phyloP scores from a whole-genome alignment of 2,329 filamentous ascomycete species.

The Pseudocercospora vitis region DNA sequence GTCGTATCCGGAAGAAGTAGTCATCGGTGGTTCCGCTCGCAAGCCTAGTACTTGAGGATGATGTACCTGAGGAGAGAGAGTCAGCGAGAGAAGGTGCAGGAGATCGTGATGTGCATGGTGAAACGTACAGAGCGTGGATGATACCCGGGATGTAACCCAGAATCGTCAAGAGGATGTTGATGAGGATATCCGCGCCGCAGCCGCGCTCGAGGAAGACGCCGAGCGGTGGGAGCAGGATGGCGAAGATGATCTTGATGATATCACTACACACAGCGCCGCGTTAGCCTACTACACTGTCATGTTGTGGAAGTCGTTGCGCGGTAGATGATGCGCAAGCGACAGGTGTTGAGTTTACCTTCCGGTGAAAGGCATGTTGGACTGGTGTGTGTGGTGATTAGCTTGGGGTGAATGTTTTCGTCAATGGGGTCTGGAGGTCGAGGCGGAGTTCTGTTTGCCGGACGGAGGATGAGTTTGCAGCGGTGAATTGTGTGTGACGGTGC shows the following conservation, averaged over 20 bases:
- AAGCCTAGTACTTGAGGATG: slow-evolving; percentile 77
- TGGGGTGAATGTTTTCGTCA: not conserved
- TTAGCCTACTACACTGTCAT: slow-evolving; percentile 21
- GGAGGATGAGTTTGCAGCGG: not conserved
- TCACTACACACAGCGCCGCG: slow-evolving; percentile 53
- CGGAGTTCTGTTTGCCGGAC: not conserved
- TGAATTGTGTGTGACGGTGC: not conserved
- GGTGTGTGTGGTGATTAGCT: not conserved
- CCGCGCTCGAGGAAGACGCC: slow-evolving; percentile 94
- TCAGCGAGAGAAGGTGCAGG: slow-evolving; percentile 16
- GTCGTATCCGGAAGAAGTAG: not conserved
- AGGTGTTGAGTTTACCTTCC: slow-evolving; percentile 48
- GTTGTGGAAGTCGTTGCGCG: slow-evolving; percentile 1
- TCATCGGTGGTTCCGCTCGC: not conserved
- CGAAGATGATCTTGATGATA: slow-evolving; percentile 81
- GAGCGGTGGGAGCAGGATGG: slow-evolving; percentile 83
- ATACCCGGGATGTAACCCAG: slow-evolving; percentile 64
- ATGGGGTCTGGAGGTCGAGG: not conserved
- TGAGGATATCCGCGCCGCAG: slow-evolving; percentile 81
- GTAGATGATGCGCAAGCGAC: not conserved
- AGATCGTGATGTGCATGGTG: not conserved
- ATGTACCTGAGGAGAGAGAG: slow-evolving; percentile 64
- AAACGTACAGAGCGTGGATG: slow-evolving; percentile 80
- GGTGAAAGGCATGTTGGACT: slow-evolving; percentile 59
- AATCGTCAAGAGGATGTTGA: slow-evolving; percentile 82